Evolutionary conservation across 2,329 filamentous ascomycete genomes (phyloP).

Genomic region (Phoma sp.): DNA sequence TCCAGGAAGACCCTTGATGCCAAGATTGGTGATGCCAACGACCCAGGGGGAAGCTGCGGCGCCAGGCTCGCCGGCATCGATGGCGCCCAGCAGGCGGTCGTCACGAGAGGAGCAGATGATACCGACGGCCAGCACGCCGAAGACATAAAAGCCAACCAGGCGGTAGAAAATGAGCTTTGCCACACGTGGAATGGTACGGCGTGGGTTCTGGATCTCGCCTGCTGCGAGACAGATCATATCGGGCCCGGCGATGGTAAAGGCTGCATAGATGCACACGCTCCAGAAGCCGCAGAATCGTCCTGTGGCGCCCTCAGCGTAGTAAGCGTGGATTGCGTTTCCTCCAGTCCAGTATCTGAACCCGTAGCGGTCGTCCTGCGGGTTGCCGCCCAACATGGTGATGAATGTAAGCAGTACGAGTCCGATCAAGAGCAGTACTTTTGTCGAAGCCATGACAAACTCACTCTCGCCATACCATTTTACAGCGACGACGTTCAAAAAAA

Average conservation of each 20-base stretch:
- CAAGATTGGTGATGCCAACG: slow-evolving; percentile 56
- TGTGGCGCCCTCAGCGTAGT: slow-evolving; percentile 53
- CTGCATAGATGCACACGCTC: slow-evolving; percentile 57
- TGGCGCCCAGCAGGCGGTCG: slow-evolving; percentile 31
- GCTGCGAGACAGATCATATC: slow-evolving; percentile 52
- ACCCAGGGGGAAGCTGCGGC: slow-evolving; percentile 61
- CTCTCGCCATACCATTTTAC: slow-evolving; percentile 47
- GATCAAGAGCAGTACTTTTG: slow-evolving; percentile 43
- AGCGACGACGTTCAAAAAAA: slow-evolving; percentile 45
- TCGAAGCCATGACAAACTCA: slow-evolving; percentile 44
- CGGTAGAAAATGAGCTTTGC: slow-evolving; percentile 67
- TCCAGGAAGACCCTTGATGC: slow-evolving; percentile 64
- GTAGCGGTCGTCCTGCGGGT: slow-evolving; percentile 57
- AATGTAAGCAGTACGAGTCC: slow-evolving; percentile 60
- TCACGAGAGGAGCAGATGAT: slow-evolving; percentile 64
- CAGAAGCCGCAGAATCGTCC: slow-evolving; percentile 53
- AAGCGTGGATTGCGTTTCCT: slow-evolving; percentile 58
- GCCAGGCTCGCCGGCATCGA: slow-evolving; percentile 60
- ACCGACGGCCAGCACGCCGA: slow-evolving; percentile 64
- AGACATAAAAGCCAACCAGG: slow-evolving; percentile 67
- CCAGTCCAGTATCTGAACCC: slow-evolving; percentile 66
- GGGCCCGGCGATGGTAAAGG: slow-evolving; percentile 60
- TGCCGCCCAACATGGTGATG: slow-evolving; percentile 64
- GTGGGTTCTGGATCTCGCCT: slow-evolving; percentile 64
- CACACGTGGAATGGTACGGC: slow-evolving; percentile 65